These are phyloP conservation scores for Cytospora paraplurivora DNA, from an alignment of 2,329 filamentous ascomycete species.

Conservation along the genomic window DNA sequence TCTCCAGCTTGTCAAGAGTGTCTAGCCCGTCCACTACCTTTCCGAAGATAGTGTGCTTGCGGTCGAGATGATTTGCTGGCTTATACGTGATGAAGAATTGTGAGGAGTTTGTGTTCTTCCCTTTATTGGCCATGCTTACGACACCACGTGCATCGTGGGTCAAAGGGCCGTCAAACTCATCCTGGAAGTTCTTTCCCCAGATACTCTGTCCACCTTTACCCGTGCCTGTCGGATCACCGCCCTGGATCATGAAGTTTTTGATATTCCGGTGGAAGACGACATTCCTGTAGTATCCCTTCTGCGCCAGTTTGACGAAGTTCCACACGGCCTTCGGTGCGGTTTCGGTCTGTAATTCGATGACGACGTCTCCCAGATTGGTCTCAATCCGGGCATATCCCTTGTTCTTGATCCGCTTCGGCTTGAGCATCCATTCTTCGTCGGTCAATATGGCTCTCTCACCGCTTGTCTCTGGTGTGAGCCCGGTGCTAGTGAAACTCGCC, in stretches of 20 bases:
- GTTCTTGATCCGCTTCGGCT: conserved; percentile 82
- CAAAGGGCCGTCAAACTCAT: conserved; percentile 88
- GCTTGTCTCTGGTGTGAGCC: conserved; percentile 88
- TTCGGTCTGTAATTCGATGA: conserved; percentile 87
- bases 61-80: conserved; percentile 79
- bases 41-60: conserved; percentile 97
- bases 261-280: conserved; percentile 93
- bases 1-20: conserved; percentile 75
- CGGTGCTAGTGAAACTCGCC: conserved; percentile 93
- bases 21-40: conserved; percentile 76
- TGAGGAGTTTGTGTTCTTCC: conserved; percentile 93
- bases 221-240: conserved; percentile 90
- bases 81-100: conserved; percentile 96
- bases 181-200: conserved; percentile 92
- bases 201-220: conserved; percentile 87
- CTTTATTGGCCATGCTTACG: conserved; percentile 96
- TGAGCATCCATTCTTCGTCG: conserved; percentile 96
- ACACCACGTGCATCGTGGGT: conserved; percentile 82
- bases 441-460: conserved; percentile 82
- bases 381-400: conserved; percentile 91
- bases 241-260: conserved; percentile 96
- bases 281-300: conserved; percentile 86
- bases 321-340: conserved; percentile 91
- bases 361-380: conserved; percentile 83
- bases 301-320: conserved; percentile 89